Base-by-base conservation (phyloP, 2,329 filamentous ascomycete genomes). In the Sordariomycetes sp. region DNA sequence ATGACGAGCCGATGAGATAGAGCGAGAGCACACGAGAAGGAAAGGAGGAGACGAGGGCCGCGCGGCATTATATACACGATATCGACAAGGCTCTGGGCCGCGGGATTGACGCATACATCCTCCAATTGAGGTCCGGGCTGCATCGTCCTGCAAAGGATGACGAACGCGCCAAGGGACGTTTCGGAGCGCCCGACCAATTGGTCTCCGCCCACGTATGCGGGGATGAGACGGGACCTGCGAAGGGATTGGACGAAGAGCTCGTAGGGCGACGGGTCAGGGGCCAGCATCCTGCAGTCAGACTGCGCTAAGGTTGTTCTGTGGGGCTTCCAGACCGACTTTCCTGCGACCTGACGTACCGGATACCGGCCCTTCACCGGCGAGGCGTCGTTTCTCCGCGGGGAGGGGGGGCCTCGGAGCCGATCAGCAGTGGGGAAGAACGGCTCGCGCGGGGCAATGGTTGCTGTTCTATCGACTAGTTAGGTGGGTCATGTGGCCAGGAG, bases 241-340 rank as follows among this genome's bases (percentile, higher is more conserved):
- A 17, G 13, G 55, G 55, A 56, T 56, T 56, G 55, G 55, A 52
- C 34, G 20, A 25, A 32, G 48, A 22, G 22, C 55, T 24, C 55
- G 32, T 52, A 52, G 52, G 55, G 55, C 55, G 52, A 48, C 45
- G 52, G 48, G 17, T 12, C 17, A 4, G 36, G 45, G 34, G 45
- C 48, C 32, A 36, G 20, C 20, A 20, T 42, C 3, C 45, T 56
- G 55, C 55, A 56, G 55, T 56, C 55, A 56, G 25, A 24, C 55
- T 56, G 48, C 55, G 34, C n/a, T 35, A 39, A 48, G 32, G 42
- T 52, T 42, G 55, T 52, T 52, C 55, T 48, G 55, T 56, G 22
- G 34, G 25, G 22, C 55, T 56, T 56, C 55, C 25, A 56, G 48
- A 52, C 55, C 55, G 48, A 35, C 55, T 52, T 56, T 52, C 50